Evolutionary conservation across 1,284 basidiomycete species (phyloP).

Genomic region (Binderoboletus segoi): DNA sequence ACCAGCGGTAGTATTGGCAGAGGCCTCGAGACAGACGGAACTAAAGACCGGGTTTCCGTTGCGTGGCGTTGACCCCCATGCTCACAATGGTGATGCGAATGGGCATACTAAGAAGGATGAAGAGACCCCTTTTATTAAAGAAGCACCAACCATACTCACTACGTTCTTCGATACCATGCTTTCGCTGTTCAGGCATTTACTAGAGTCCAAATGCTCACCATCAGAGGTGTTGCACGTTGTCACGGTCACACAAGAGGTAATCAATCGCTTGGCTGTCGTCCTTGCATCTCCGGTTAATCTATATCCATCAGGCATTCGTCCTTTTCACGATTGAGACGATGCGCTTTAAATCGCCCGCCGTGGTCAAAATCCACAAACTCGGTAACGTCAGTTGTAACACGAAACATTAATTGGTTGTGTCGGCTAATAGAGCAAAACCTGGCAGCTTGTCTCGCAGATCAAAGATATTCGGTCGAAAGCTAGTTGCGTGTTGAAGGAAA

Average conservation of each 20-base stretch:
- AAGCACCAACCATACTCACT: conserved; percentile 56
- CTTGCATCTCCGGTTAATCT: conserved; percentile 9
- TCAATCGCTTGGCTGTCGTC: neutral
- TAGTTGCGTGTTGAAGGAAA: conserved; percentile 52
- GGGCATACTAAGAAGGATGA: conserved; percentile 67
- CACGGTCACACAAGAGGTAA: conserved; percentile 72
- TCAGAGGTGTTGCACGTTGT: conserved; percentile 68
- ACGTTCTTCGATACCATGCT: conserved; percentile 66
- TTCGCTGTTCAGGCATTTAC: conserved; percentile 49
- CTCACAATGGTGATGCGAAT: conserved; percentile 47
- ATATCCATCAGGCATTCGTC: conserved; percentile 57
- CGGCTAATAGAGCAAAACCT: conserved; percentile 1
- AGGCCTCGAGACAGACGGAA: conserved; percentile 69
- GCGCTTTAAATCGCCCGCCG: conserved; percentile 68
- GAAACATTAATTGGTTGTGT: neutral
- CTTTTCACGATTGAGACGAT: conserved; percentile 64
- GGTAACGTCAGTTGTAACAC: conserved; percentile 50
- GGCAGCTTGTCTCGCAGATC: conserved; percentile 65
- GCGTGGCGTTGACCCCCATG: conserved; percentile 58
- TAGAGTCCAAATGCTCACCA: conserved; percentile 39
- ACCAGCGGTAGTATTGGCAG: conserved; percentile 66
- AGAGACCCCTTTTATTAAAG: conserved; percentile 60
- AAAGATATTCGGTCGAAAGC: conserved; percentile 62
- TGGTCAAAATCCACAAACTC: conserved; percentile 73
- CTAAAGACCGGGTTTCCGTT: conserved; percentile 68